Conservation (phyloP, 305 asterid species). For the Fraxinus nigra region DNA sequence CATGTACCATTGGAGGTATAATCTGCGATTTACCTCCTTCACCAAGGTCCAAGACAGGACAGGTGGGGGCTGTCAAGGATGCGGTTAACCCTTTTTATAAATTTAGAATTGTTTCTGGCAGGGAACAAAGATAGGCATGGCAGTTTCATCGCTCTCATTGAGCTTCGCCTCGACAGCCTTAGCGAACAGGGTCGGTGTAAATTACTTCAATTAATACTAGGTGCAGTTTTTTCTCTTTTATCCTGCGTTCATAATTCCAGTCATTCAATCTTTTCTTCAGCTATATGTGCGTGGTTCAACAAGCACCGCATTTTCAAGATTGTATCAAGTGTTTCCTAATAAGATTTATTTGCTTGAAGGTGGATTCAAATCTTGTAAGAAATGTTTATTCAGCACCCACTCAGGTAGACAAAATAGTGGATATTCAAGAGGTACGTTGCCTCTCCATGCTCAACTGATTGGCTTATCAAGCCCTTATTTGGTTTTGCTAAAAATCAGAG, state of each 20-base stretch:
- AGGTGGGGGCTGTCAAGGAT: no score
- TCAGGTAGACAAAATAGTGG: constrained; percentile 57
- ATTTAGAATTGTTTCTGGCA: neutral
- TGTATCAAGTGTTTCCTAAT: constrained; percentile 1
- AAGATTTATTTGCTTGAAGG: constrained; percentile 33
- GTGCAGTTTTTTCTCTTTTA: no score
- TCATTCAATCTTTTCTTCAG: no score
- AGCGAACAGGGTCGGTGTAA: no score
- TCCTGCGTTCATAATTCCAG: no score
- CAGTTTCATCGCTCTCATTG: constrained; percentile 41
- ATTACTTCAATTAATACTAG: no score
- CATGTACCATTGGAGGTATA: no score
- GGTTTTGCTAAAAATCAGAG: no score
- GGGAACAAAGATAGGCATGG: constrained; percentile 23
- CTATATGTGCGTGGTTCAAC: no score
- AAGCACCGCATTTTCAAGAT: neutral
- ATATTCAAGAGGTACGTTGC: constrained; percentile 64
- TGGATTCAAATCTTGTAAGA: constrained; percentile 45
- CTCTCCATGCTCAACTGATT: neutral
- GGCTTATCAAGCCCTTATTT: no score
- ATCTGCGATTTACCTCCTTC: no score
- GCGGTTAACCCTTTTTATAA: neutral
- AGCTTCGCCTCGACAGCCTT: constrained; percentile 26
- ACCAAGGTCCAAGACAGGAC: no score
- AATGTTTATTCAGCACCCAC: constrained; percentile 74